Percentiles rank a stretch among this genome's conserved stretches.
phyloP scores from a whole-genome alignment of 257 asterid genomes.

The Leonotis leonurus region DNA sequence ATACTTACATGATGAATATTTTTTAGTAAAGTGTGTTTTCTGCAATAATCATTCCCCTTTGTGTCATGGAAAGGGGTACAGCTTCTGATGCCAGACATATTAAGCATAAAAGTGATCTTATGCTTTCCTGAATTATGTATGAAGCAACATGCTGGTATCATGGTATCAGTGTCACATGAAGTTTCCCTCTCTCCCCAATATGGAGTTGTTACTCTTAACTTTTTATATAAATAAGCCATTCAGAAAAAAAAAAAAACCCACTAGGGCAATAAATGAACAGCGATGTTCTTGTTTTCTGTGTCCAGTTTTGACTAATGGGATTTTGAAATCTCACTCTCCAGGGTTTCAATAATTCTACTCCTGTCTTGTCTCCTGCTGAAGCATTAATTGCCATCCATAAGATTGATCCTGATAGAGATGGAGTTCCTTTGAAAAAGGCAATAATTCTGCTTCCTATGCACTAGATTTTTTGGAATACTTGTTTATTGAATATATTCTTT shows the following conservation, averaged over 20 bases:
- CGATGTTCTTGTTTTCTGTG: neutral
- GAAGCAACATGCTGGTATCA: slow-evolving; percentile 12
- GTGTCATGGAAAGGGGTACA: too few relatives aligned
- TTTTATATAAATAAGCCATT: neutral
- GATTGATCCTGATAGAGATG: slow-evolving; percentile 85
- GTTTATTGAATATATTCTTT: slow-evolving; percentile 13
- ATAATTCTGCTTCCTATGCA: slow-evolving; percentile 1
- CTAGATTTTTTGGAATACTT: slow-evolving; percentile 17
- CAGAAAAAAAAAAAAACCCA: neutral
- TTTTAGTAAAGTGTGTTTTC: neutral
- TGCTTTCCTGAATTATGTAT: neutral
- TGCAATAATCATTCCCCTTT: neutral
- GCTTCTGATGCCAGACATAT: neutral
- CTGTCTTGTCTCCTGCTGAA: slow-evolving; percentile 83
- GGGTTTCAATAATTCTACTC: slow-evolving; percentile 65
- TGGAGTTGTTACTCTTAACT: neutral
- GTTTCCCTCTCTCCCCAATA: neutral
- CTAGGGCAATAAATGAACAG: neutral
- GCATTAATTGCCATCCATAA: slow-evolving; percentile 93
- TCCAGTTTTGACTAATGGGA: slow-evolving; percentile 7
- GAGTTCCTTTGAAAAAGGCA: slow-evolving; percentile 92
- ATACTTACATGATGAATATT: neutral
- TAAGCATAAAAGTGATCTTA: neutral
- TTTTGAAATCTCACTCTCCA: slow-evolving; percentile 27
- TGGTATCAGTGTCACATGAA: neutral